Evolutionary conservation across 2,329 filamentous ascomycete species (phyloP).

Genomic region (Cladophialophora bantiana): DNA sequence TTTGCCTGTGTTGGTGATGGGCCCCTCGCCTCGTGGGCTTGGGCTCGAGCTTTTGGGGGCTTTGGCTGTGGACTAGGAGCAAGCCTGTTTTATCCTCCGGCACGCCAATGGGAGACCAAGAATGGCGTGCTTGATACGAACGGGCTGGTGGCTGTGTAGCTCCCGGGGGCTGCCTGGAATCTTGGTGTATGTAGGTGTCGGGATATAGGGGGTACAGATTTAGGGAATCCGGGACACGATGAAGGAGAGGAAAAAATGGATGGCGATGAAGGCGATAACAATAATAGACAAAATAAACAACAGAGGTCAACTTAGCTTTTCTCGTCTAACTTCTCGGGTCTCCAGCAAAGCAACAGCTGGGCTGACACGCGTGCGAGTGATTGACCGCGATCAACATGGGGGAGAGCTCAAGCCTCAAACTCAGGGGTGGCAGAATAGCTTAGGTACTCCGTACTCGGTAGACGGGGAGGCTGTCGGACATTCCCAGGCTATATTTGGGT

Average conservation of each 20-base stretch:
- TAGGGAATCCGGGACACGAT: not conserved
- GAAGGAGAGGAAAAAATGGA: not conserved
- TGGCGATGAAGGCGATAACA: not conserved
- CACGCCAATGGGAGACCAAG: conserved; percentile 5
- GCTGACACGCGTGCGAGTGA: not conserved
- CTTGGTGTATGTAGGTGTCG: not conserved
- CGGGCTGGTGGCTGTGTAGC: not conserved
- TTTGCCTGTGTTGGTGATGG: not conserved
- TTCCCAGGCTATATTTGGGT: conserved; percentile 5
- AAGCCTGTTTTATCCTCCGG: conserved; percentile 36
- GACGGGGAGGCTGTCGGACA: not conserved
- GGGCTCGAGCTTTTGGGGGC: not conserved
- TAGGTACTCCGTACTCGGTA: not conserved
- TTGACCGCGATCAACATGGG: not conserved
- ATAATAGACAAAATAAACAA: not conserved
- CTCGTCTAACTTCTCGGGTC: not conserved
- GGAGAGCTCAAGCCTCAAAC: conserved; percentile 2
- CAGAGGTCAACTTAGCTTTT: conserved; percentile 23
- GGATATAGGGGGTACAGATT: not conserved
- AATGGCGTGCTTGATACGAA: conserved; percentile 15
- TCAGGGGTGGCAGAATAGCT: not conserved
- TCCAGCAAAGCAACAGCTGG: not conserved
- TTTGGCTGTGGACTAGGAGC: conserved; percentile 9
- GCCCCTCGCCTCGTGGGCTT: not conserved
- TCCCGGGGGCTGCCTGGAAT: not conserved